Base-by-base conservation (phyloP, 768 basidiomycete genomes). In the Boletus reticulatus region DNA sequence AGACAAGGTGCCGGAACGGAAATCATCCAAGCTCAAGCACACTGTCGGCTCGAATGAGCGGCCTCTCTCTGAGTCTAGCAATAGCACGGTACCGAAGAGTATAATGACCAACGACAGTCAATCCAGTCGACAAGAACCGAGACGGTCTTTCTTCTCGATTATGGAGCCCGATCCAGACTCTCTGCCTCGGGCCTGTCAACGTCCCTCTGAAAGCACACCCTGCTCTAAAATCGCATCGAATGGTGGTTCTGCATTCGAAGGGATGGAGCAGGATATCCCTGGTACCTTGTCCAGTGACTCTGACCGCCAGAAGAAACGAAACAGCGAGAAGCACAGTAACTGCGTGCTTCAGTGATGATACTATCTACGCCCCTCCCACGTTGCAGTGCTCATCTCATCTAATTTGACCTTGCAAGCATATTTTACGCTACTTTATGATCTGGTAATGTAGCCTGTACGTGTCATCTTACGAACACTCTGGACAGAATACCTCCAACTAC, bases 11-110 rank as follows among this genome's bases (percentile, higher is more conserved):
- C 47, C 62, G 3, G 62, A 62, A 13, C 69, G 71, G 49, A 78
- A 71, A 55, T 60, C 67, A 3, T 75, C 77, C 14, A 70, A 69
- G 48, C 68, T 76, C 39, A 64, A 58, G 46, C 76, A 76, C 22
- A 77, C 73, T 52, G 64, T 73, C 14, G 62, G 58, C 38, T 66
- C 64, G 34, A 66, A 72, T 39, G 83, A 82, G 43, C 77, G 83
- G 7, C 84, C 84, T 1, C 76, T 70, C 48, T 88, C 88, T 1
- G 70, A 83, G 60, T 78, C 80, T 19, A 89, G 87, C 66, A 77
- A 74, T 56, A 81, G 80, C 64, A 85, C 85, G 2, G 72, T 75
- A 6, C 75, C 78, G 9, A 82, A 82, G 48, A 89, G 88, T 61
- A 57, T 86, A 62, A 76, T 81, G 39, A 85, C 82, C 12, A 77